A percentile compares a stretch with the other conserved stretches of the same genome.
These are phyloP conservation scores for Eremochloa ophiuroides DNA, from an alignment of 176 grass and related monocot genomes.

Conservation along the genomic window DNA sequence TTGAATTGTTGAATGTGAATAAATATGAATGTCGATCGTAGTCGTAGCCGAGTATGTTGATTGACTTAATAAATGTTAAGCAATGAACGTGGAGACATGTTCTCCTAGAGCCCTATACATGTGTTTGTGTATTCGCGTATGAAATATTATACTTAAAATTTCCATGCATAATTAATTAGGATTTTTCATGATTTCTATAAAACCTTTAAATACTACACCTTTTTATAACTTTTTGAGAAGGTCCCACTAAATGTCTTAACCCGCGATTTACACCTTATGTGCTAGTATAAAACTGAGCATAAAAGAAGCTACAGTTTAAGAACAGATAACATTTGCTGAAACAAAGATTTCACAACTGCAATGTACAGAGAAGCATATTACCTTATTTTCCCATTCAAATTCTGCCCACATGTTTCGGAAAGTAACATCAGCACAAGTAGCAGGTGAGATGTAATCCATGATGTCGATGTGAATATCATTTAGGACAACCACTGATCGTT, in stretches of 20 bases:
- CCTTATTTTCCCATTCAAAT: conserved; percentile 84
- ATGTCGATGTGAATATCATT: conserved; percentile 87
- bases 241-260: no score
- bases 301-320: not conserved
- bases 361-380: conserved; percentile 21
- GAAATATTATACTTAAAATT: not conserved
- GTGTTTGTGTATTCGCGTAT: not conserved
- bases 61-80: no score
- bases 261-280: no score
- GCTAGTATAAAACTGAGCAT: not conserved
- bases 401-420: conserved; percentile 84
- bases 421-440: conserved; percentile 62
- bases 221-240: not conserved
- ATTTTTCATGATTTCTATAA: not conserved
- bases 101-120: not conserved
- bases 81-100: not conserved
- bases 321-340: not conserved
- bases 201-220: not conserved
- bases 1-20: no score
- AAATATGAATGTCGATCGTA: no score
- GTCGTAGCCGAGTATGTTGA: no score
- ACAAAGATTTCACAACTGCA: not conserved
- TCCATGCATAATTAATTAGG: not conserved
- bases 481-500: conserved; percentile 57
- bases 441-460: conserved; percentile 84